phyloP scores from a whole-genome alignment of 768 basidiomycete genomes.

The Tulasnella sp. region DNA sequence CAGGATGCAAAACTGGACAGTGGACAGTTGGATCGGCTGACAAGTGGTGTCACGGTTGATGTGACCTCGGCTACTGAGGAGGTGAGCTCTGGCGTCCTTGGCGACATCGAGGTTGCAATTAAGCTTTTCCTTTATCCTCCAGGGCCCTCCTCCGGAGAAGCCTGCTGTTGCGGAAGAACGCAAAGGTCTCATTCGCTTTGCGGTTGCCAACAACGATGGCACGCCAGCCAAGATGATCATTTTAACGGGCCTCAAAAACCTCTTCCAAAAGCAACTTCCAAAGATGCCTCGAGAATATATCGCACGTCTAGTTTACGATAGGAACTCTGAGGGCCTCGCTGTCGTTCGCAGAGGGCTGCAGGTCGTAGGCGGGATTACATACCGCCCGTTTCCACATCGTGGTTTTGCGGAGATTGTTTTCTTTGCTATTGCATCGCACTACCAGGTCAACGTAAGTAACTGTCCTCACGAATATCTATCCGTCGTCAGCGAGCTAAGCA shows the following conservation, averaged over 20 bases:
- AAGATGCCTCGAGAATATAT: conserved; percentile 99
- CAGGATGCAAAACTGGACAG: conserved; percentile 75
- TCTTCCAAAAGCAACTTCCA: conserved; percentile 95
- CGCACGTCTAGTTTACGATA: conserved; percentile 88
- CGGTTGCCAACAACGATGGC: conserved; percentile 78
- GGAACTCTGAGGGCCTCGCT: conserved; percentile 86
- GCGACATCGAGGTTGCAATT: conserved; percentile 36
- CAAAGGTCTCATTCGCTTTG: conserved; percentile 75
- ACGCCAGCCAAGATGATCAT: conserved; percentile 74
- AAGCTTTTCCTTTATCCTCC: conserved; percentile 34
- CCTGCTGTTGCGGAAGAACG: conserved; percentile 76
- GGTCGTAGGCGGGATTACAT: conserved; percentile 97
- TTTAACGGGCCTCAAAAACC: conserved; percentile 90
- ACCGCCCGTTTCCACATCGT: conserved; percentile 89
- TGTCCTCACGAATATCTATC: not conserved
- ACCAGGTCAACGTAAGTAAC: conserved; percentile 85
- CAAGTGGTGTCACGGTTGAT: conserved; percentile 77
- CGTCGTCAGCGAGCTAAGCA: not conserved
- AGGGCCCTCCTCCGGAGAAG: conserved; percentile 59
- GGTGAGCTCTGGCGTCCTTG: conserved; percentile 3
- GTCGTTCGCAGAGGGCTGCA: conserved; percentile 94
- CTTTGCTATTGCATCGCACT: conserved; percentile 92
- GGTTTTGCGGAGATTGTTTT: conserved; percentile 98
- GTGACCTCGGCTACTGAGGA: conserved; percentile 42
- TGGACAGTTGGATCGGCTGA: conserved; percentile 61